A percentile compares a stretch with the other conserved stretches of the same genome.
Conservation (phyloP, 2,329 filamentous ascomycete genomes). For the Penicillium psychrosexuale region DNA sequence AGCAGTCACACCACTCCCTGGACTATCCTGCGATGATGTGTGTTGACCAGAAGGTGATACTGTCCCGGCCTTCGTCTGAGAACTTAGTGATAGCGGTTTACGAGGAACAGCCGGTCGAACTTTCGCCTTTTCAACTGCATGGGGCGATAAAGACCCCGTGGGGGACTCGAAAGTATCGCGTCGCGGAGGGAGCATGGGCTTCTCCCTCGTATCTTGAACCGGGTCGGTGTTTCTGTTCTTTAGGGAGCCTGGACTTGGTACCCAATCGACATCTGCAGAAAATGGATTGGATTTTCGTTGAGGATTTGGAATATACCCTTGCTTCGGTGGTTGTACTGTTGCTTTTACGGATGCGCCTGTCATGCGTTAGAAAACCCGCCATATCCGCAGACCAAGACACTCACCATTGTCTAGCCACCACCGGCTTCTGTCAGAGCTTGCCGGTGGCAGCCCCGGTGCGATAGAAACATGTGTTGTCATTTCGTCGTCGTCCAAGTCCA, state of each 20-base stretch:
- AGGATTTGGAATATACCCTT: conserved; percentile 66
- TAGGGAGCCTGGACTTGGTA: conserved; percentile 38
- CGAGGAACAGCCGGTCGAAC: conserved; percentile 58
- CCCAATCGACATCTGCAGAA: conserved; percentile 72
- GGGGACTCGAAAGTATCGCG: conserved; percentile 5
- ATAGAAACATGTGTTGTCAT: conserved; percentile 77
- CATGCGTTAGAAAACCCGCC: conserved; percentile 3
- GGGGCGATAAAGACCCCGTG: not conserved
- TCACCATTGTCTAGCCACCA: conserved; percentile 65
- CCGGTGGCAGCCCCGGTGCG: conserved; percentile 68
- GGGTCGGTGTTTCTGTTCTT: conserved; percentile 10
- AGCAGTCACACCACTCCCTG: not conserved
- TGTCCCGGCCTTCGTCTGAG: conserved; percentile 10
- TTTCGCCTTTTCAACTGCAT: conserved; percentile 18
- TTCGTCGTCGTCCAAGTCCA: conserved; percentile 62
- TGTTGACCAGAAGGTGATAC: not conserved
- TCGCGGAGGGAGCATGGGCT: conserved; percentile 28
- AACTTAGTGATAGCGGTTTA: conserved; percentile 53
- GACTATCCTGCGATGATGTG: not conserved
- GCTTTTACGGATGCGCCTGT: conserved; percentile 71
- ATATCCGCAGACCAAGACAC: conserved; percentile 11
- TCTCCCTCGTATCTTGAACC: conserved; percentile 17
- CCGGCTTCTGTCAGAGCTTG: conserved; percentile 60
- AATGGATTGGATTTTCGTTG: conserved; percentile 80
- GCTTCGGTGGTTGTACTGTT: conserved; percentile 62